Evolutionary conservation across 345 rosid species (phyloP), one percentile per base, ranked within the genome.

Genomic region (Kernera saxatilis): DNA sequence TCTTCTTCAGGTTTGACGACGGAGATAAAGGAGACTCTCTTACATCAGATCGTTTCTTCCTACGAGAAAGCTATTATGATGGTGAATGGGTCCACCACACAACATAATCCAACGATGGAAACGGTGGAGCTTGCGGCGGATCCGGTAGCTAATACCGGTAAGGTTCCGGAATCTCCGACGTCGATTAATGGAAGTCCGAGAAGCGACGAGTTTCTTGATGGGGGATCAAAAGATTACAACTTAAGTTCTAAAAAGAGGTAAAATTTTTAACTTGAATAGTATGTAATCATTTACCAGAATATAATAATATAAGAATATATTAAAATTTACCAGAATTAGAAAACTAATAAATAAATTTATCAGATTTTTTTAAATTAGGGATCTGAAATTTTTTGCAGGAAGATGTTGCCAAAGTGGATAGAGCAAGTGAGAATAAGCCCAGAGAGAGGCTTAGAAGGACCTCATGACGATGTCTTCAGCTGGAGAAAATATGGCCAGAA

Each of bases 401-500:
- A 78, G 73, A 54, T 78, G 71, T 45, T 70, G 72, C 85, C 83
- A 13, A 83, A 80, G 30, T 84, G 97, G 98, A 86, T 86, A 15
- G 78, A 85, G 33, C 86, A 79, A 56, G 89, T 90, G 65, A 84
- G 80, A 65, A 87, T 90, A 2, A 70, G 70, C 23, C 77, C 89
- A 55, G 90, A 85, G 59, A 82, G 79, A 67, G 72, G 84, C 60
- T 80, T 86, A 22, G 96, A 86, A 68, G 98, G 88, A 13, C 83
- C 93, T 41, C 81, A 79, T 10, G 93, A 87, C 49, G 96, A 90
- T 77, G 87, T 92, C 74, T 83, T 70, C 23, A 85, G 83, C 73
- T 90, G 98, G 98, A 90, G 98, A 80, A 90, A 93, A 70, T 90
- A 93, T 76, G 98, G 94, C 6, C 98, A 93, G 52, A 93, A 93